Conservation (phyloP, 306 rosid genomes). For the Bauhinia variegata region DNA sequence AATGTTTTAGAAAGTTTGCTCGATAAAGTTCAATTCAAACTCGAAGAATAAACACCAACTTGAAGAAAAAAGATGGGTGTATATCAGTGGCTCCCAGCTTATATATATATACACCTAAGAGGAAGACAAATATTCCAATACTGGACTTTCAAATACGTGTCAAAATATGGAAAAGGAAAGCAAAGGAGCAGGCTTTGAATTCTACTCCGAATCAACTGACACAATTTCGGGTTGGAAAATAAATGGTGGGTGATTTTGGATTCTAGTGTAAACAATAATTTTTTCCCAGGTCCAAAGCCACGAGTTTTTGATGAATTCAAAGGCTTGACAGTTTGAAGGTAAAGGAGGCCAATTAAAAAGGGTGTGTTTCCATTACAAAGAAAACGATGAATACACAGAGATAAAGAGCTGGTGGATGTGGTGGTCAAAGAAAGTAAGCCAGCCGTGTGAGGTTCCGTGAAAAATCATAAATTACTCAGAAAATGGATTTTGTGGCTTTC, state of each 20-base stretch:
- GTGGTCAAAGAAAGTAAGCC: conserved; percentile 68
- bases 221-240: conserved; percentile 26
- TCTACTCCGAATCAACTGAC: conserved; percentile 27
- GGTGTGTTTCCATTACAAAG: not conserved
- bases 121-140: conserved; percentile 10
- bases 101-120: conserved; percentile 23
- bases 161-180: conserved; percentile 31
- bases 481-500: conserved; percentile 4
- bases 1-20: not conserved
- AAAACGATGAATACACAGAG: not conserved
- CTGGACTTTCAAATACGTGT: conserved; percentile 61
- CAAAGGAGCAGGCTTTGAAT: conserved; percentile 46
- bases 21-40: conserved; percentile 19
- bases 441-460: conserved; percentile 47
- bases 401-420: not conserved
- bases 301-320: conserved; percentile 68
- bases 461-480: not conserved
- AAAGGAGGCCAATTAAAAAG: not conserved
- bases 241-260: conserved; percentile 1
- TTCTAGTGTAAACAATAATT: not conserved
- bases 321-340: conserved; percentile 35
- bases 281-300: conserved; percentile 48
- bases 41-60: conserved; percentile 20
- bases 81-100: not conserved
- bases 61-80: conserved; percentile 28